Conservation (phyloP, 2,329 filamentous ascomycete species). For the Nothopassalora personata region DNA sequence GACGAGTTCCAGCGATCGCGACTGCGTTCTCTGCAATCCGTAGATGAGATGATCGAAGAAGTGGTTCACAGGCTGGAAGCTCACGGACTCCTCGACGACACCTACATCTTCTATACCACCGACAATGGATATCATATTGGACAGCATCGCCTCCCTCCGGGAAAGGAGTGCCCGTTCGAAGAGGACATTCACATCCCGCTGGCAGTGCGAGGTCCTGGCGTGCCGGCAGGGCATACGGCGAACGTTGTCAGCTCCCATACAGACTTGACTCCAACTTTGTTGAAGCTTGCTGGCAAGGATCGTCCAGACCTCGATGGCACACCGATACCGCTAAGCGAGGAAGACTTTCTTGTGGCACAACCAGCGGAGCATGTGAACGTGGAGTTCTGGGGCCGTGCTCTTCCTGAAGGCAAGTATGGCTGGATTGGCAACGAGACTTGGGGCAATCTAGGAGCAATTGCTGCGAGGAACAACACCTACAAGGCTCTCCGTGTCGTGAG, state of each 20-base stretch:
- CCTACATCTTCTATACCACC: slow-evolving; percentile 37
- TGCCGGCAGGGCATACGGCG: slow-evolving; percentile 26
- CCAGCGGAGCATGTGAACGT: slow-evolving; percentile 36
- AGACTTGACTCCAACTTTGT: slow-evolving; percentile 35
- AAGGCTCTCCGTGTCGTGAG: slow-evolving; percentile 27
- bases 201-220: slow-evolving; percentile 34
- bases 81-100: slow-evolving; percentile 44
- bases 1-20: slow-evolving; percentile 50
- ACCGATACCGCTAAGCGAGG: slow-evolving; percentile 30
- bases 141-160: slow-evolving; percentile 36
- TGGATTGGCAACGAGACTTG: slow-evolving; percentile 16
- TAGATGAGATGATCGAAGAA: slow-evolving; percentile 51
- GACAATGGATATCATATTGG: slow-evolving; percentile 39
- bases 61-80: slow-evolving; percentile 42
- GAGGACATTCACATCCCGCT: slow-evolving; percentile 38
- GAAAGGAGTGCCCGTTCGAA: slow-evolving; percentile 36
- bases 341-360: slow-evolving; percentile 10
- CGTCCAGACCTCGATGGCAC: slow-evolving; percentile 33
- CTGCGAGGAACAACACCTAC: slow-evolving; percentile 29
- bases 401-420: slow-evolving; percentile 28
- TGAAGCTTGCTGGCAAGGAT: slow-evolving; percentile 31
- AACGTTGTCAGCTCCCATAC: slow-evolving; percentile 35
- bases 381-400: slow-evolving; percentile 36
- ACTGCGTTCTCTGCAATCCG: slow-evolving; percentile 47
- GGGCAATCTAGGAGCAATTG: slow-evolving; percentile 7